phyloP scores from a whole-genome alignment of 306 rosid species.

The Cucumis cinereus region DNA sequence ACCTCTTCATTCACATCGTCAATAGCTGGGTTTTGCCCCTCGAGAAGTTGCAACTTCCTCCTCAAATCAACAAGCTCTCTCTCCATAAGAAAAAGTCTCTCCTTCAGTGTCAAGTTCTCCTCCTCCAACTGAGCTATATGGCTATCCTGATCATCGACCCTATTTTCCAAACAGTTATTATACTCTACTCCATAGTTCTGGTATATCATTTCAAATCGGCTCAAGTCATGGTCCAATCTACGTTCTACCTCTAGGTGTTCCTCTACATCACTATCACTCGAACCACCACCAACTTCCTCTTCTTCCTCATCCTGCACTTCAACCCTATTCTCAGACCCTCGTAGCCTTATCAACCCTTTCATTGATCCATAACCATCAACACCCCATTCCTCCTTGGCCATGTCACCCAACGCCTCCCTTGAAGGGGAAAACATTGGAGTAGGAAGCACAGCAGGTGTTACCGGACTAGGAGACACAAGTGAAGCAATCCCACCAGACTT shows the following conservation, averaged over 20 bases:
- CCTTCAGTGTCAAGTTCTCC: constrained; percentile 85
- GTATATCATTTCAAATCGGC: constrained; percentile 83
- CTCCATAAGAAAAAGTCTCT: constrained; percentile 80
- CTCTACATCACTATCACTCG: constrained; percentile 81
- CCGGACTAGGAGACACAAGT: constrained; percentile 79
- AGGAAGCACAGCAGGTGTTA: constrained; percentile 82
- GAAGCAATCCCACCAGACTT: constrained; percentile 59
- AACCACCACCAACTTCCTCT: constrained; percentile 38
- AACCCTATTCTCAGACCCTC: constrained; percentile 25
- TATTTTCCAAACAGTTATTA: constrained; percentile 63
- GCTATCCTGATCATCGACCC: constrained; percentile 93
- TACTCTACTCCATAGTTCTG: constrained; percentile 70
- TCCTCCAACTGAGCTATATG: constrained; percentile 90
- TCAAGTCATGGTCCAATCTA: constrained; percentile 87
- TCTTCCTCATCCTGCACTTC: constrained; percentile 14
- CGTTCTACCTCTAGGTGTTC: constrained; percentile 91
- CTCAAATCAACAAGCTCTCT: constrained; percentile 67
- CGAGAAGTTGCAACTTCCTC: constrained; percentile 63
- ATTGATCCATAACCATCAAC: constrained; percentile 76
- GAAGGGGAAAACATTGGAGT: constrained; percentile 59
- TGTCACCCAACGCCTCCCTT: constrained; percentile 44
- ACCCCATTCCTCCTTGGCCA: constrained; percentile 80
- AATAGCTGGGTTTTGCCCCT: constrained; percentile 22
- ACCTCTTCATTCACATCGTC: constrained; percentile 26
- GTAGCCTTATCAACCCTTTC: constrained; percentile 68